Conservation (phyloP, 306 rosid species). For the Crataegus laevigata region DNA sequence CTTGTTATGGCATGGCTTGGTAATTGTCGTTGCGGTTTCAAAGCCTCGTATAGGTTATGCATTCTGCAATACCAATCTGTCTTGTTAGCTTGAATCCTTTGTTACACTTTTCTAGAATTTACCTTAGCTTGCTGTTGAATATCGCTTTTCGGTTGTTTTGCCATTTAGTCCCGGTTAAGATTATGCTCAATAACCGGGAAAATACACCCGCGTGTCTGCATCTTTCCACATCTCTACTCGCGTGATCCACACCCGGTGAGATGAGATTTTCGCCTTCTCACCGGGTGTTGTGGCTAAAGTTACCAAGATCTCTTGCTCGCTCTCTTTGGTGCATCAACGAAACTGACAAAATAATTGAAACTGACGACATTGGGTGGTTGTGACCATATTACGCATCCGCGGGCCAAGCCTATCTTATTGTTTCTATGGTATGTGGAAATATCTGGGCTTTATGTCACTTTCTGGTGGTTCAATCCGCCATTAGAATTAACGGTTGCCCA, state of each 20-base stretch:
- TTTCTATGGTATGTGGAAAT: not conserved
- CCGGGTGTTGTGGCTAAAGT: no score
- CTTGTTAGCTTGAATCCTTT: no score
- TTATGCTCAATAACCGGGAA: not conserved
- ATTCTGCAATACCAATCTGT: no score
- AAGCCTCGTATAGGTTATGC: no score
- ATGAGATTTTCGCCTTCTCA: no score
- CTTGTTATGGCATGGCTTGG: not conserved
- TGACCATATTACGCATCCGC: not conserved
- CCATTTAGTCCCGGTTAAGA: no score
- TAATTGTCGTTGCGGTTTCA: no score
- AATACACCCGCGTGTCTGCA: not conserved
- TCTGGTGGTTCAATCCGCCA: not conserved
- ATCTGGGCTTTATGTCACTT: constrained; percentile 5
- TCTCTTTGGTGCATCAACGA: not conserved
- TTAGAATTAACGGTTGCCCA: constrained; percentile 36
- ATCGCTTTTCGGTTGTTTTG: not conserved
- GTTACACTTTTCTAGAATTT: no score
- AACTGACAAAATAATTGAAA: not conserved
- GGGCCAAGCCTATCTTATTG: constrained; percentile 17
- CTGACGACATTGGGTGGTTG: not conserved
- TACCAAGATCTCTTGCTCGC: not conserved
- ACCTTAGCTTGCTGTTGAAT: no score
- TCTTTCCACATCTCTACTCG: not conserved
- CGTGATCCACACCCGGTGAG: not conserved